A percentile compares a stretch with the other conserved stretches of the same genome.
Evolutionary conservation across 805 yeast genomes (phyloP).

Genomic region (Kuraishia molischiana): DNA sequence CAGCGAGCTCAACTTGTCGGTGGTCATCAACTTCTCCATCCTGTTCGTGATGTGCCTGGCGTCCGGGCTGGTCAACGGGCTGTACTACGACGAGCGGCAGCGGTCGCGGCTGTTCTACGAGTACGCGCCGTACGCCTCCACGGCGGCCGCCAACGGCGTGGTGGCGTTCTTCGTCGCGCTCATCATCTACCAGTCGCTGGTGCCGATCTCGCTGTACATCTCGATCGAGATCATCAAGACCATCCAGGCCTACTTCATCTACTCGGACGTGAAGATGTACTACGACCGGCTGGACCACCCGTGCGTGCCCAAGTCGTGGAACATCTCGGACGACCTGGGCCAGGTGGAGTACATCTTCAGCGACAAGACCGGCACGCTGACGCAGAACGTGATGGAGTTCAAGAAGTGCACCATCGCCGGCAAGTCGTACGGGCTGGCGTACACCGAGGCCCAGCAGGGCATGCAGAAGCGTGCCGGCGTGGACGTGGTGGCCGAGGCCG

Average conservation of each 20-base stretch:
- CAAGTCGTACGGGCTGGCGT: slow-evolving; percentile 60
- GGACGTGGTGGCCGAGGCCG: slow-evolving; percentile 42
- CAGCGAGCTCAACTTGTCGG: slow-evolving; percentile 57
- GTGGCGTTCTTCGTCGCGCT: slow-evolving; percentile 64
- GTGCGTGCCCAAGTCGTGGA: slow-evolving; percentile 77
- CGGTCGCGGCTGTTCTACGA: slow-evolving; percentile 50
- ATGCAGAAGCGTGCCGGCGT: slow-evolving; percentile 55
- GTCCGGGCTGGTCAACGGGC: slow-evolving; percentile 63
- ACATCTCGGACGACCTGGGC: slow-evolving; percentile 75
- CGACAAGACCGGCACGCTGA: slow-evolving; percentile 78
- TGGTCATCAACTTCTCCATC: slow-evolving; percentile 49
- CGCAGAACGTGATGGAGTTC: slow-evolving; percentile 80
- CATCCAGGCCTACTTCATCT: slow-evolving; percentile 66
- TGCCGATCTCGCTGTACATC: slow-evolving; percentile 72
- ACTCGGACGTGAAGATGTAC: slow-evolving; percentile 61
- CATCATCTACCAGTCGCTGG: slow-evolving; percentile 66
- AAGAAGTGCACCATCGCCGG: slow-evolving; percentile 67
- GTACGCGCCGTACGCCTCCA: slow-evolving; percentile 46
- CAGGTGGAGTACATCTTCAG: slow-evolving; percentile 76
- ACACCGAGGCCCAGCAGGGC: slow-evolving; percentile 73
- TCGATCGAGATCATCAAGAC: slow-evolving; percentile 76
- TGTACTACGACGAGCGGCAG: slow-evolving; percentile 34
- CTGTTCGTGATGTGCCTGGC: slow-evolving; percentile 58
- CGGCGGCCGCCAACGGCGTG: slow-evolving; percentile 56
- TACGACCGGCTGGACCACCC: slow-evolving; percentile 63